Evolutionary conservation across 495 filamentous ascomycete species (phyloP), one percentile per base, ranked within the genome.

Genomic region (Diplogelasinospora grovesii): DNA sequence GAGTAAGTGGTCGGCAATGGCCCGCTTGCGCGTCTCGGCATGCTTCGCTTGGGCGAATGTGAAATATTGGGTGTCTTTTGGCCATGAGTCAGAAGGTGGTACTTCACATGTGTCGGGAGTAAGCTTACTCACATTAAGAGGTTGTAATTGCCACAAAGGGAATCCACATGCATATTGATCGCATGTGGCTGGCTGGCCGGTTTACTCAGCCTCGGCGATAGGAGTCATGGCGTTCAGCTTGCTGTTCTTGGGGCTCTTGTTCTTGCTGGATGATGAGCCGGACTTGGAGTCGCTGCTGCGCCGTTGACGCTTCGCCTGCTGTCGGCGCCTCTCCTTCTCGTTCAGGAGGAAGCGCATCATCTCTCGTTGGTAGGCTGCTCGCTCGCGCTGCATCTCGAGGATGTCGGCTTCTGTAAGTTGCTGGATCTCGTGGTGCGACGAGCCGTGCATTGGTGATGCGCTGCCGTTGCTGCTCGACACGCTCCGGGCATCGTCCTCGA

Each of bases 181-280:
- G 45, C 24, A 28, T 22, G 26, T 34, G 19, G 22, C 8, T 10
- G 31, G 36, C 20, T 6, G 4, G 16, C 20, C 15, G 20, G 5
- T 23, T 58, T 50, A 59, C 37, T 56, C 60, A 15, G 60, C 43
- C 57, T 73, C 69, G 55, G 61, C 50, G 55, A 73, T 73, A 57
- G 68, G 65, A 36, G 67, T 63, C 57, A 73, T 69, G 50, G 64
- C 61, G 45, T 51, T 54, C 30, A 57, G 54, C 63, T 69, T 72
- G 36, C 53, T n/a, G n/a, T n/a, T 55, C 57, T 65, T 70, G 47
- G 60, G 51, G 45, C 52, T 59, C 63, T 69, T n/a, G n/a, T n/a
- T 71, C 59, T 64, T 65, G 38, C 53, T 49, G 19, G 54, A 41
- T 15, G 39, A 25, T 14, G 35, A 8, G 35, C 1, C 16, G 21